Evolutionary conservation across 306 rosid species (phyloP).

Genomic region (Dryas drummondii): DNA sequence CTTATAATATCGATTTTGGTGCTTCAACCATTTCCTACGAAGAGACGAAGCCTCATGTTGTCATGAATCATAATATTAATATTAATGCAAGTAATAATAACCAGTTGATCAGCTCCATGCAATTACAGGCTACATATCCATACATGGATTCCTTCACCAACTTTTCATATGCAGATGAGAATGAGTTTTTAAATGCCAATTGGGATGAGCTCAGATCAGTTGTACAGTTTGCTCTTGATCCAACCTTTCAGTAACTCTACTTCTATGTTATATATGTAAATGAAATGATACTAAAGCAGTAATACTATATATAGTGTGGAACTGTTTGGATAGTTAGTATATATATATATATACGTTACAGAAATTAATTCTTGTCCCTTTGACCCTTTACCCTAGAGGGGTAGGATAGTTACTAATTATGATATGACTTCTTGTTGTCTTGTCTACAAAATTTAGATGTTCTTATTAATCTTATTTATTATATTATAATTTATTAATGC

Average conservation of each 20-base stretch:
- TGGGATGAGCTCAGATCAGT: slow-evolving; percentile 90
- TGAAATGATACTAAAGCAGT: background rate
- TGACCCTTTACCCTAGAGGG: too few relatives aligned
- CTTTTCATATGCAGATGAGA: slow-evolving; percentile 29
- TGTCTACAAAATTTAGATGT: too few relatives aligned
- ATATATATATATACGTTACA: too few relatives aligned
- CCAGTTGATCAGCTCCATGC: slow-evolving; percentile 28
- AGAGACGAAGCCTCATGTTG: slow-evolving; percentile 39
- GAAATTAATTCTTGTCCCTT: too few relatives aligned
- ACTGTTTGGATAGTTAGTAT: too few relatives aligned
- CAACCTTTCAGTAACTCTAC: slow-evolving; percentile 23
- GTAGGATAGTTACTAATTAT: too few relatives aligned
- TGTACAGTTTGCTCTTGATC: slow-evolving; percentile 59
- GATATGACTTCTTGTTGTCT: too few relatives aligned
- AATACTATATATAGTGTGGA: background rate
- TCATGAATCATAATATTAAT: background rate
- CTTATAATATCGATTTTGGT: slow-evolving; percentile 48
- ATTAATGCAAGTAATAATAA: slow-evolving; percentile 4
- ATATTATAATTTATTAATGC: too few relatives aligned
- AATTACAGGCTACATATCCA: slow-evolving; percentile 21
- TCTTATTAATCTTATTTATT: too few relatives aligned
- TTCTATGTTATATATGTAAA: background rate
- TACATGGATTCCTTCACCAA: slow-evolving; percentile 37
- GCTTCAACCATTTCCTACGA: slow-evolving; percentile 16
- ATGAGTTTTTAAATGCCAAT: slow-evolving; percentile 38